phyloP scores from a whole-genome alignment of 2,329 filamentous ascomycete genomes.

The Sarocladium kiliense region DNA sequence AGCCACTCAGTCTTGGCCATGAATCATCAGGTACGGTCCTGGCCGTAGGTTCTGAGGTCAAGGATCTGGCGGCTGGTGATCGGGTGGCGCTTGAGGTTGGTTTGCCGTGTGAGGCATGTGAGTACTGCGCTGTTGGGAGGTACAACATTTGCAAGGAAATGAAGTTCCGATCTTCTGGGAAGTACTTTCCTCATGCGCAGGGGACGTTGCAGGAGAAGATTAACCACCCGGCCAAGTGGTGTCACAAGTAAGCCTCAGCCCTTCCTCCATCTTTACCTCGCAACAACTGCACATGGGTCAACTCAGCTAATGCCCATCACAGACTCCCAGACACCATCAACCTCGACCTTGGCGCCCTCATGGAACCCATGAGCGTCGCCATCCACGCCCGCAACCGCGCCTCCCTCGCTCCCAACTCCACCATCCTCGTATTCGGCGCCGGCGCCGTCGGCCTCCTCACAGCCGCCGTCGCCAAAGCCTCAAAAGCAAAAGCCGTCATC shows the following conservation, averaged over 20 bases:
- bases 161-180: slow-evolving; percentile 53
- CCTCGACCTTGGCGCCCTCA: slow-evolving; percentile 49
- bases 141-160: slow-evolving; percentile 58
- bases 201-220: slow-evolving; percentile 54
- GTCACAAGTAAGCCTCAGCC: slow-evolving; percentile 32
- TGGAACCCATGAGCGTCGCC: slow-evolving; percentile 55
- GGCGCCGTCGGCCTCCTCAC: slow-evolving; percentile 57
- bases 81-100: slow-evolving; percentile 75
- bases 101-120: slow-evolving; percentile 59
- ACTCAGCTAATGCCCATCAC: not conserved
- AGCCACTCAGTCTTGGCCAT: slow-evolving; percentile 75
- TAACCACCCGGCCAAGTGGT: slow-evolving; percentile 52
- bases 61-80: slow-evolving; percentile 59
- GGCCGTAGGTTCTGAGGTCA: slow-evolving; percentile 51
- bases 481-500: slow-evolving; percentile 38
- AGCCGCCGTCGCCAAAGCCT: slow-evolving; percentile 50
- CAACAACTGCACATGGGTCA: too few species aligned
- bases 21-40: slow-evolving; percentile 73
- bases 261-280: too few species aligned
- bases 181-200: slow-evolving; percentile 51
- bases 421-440: slow-evolving; percentile 53
- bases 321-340: slow-evolving; percentile 44
- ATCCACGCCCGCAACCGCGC: slow-evolving; percentile 50
- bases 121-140: slow-evolving; percentile 45
- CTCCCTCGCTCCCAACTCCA: slow-evolving; percentile 30